Percentiles rank a stretch among this genome's conserved stretches.
phyloP scores from a whole-genome alignment of 2,329 filamentous ascomycete genomes.

The Trichoderma oligosporum region DNA sequence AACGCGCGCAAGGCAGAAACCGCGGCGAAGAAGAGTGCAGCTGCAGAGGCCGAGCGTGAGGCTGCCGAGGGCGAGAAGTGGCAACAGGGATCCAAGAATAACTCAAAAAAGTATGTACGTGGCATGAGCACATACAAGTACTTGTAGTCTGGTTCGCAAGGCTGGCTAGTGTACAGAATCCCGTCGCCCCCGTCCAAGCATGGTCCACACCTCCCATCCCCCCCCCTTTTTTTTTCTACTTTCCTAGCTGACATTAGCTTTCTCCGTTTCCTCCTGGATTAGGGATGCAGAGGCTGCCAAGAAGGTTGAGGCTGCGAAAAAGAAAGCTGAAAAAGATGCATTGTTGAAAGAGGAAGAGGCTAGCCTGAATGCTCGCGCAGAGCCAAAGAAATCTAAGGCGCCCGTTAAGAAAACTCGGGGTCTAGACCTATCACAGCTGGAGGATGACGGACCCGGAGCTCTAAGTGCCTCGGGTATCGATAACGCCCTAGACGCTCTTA shows the following conservation, averaged over 20 bases:
- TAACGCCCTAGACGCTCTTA: constrained; percentile 84
- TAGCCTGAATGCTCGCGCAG: constrained; percentile 51
- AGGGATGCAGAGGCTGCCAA: constrained; percentile 50
- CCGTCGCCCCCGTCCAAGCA: neutral
- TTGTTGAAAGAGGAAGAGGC: constrained; percentile 79
- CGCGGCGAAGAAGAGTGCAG: constrained; percentile 74
- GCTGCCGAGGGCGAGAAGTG: constrained; percentile 72
- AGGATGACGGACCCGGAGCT: constrained; percentile 56
- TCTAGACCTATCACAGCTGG: constrained; percentile 72
- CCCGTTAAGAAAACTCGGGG: constrained; percentile 68
- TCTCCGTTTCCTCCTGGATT: neutral
- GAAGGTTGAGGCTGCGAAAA: constrained; percentile 79
- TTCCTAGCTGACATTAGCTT: neutral
- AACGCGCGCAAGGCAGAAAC: constrained; percentile 90
- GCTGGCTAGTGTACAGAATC: constrained; percentile 4
- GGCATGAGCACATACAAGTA: neutral
- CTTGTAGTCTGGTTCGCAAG: neutral
- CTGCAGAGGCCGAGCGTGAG: constrained; percentile 61
- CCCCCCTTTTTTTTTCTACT: neutral
- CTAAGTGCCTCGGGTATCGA: constrained; percentile 87
- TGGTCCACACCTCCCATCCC: neutral
- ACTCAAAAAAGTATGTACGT: constrained; percentile 73
- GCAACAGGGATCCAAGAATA: constrained; percentile 80
- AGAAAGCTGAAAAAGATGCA: constrained; percentile 90
- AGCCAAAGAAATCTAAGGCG: constrained; percentile 64